These are phyloP conservation scores for Lojkania enalia DNA, from an alignment of 2,329 filamentous ascomycete genomes.

Conservation along the genomic window DNA sequence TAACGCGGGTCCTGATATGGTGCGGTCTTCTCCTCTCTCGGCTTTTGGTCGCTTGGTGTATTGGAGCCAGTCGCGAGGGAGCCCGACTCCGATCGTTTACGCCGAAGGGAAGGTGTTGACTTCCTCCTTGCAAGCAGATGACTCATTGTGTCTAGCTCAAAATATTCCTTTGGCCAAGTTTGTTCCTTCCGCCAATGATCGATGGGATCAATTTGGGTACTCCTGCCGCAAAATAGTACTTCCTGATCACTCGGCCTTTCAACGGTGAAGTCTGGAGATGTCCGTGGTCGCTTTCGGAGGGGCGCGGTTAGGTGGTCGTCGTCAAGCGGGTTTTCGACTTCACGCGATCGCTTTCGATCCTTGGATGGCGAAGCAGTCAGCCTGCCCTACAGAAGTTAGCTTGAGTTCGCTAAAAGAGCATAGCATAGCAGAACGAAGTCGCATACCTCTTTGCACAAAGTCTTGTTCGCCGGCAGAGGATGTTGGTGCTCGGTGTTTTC, in stretches of 20 bases:
- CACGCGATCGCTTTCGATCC: slow-evolving; percentile 6
- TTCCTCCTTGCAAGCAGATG: slow-evolving; percentile 20
- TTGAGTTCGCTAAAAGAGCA: too few species aligned
- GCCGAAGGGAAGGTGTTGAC: slow-evolving; percentile 17
- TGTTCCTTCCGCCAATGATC: slow-evolving; percentile 6
- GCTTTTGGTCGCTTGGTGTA: slow-evolving; percentile 17
- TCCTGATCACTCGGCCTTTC: not conserved
- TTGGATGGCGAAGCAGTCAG: too few species aligned
- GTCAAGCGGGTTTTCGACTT: too few species aligned
- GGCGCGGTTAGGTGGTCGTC: too few species aligned
- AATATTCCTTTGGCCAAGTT: slow-evolving; percentile 19
- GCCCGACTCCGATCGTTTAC: slow-evolving; percentile 10
- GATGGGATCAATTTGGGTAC: not conserved
- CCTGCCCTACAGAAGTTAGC: too few species aligned
- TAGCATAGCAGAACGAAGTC: slow-evolving; percentile 1
- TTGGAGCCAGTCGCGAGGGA: slow-evolving; percentile 6
- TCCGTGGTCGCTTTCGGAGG: not conserved
- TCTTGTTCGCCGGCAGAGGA: slow-evolving; percentile 9
- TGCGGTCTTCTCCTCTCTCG: slow-evolving; percentile 27
- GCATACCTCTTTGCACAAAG: slow-evolving; percentile 7
- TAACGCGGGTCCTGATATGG: slow-evolving; percentile 40
- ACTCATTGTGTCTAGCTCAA: slow-evolving; percentile 16
- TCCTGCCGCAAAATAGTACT: not conserved
- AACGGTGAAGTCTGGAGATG: not conserved
- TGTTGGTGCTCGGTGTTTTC: slow-evolving; percentile 7